Conservation (phyloP, 2,329 filamentous ascomycete species). For the Epichloe coenophiala region DNA sequence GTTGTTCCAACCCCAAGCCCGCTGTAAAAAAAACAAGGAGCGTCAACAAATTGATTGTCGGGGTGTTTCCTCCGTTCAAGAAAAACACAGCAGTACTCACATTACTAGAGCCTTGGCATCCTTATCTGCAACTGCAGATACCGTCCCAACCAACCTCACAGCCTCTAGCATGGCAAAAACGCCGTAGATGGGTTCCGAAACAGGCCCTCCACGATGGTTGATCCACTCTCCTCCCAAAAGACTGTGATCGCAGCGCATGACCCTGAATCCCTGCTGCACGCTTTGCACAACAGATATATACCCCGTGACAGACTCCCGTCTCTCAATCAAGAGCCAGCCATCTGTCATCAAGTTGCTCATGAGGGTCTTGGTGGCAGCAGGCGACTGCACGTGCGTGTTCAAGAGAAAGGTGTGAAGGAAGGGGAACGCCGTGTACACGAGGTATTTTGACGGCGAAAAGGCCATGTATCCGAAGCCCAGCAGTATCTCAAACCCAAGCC, state of each 20-base stretch:
- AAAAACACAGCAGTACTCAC: conserved; percentile 36
- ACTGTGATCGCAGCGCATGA: conserved; percentile 88
- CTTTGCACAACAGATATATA: conserved; percentile 87
- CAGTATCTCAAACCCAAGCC: conserved; percentile 57
- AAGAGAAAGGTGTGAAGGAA: conserved; percentile 55
- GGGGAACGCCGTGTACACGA: conserved; percentile 57
- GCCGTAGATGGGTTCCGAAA: conserved; percentile 81
- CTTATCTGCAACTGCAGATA: conserved; percentile 40
- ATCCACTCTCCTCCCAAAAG: conserved; percentile 88
- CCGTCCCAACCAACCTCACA: conserved; percentile 61
- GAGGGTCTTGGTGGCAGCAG: conserved; percentile 43
- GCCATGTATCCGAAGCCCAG: conserved; percentile 52
- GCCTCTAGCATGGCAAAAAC: conserved; percentile 96
- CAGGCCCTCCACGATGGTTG: conserved; percentile 34
- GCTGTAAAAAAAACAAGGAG: conserved; percentile 29
- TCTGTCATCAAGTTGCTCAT: conserved; percentile 52
- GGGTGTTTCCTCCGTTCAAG: neutral
- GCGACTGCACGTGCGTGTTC: conserved; percentile 61
- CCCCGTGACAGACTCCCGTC: conserved; percentile 76
- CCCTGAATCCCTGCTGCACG: conserved; percentile 53
- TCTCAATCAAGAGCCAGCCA: conserved; percentile 65
- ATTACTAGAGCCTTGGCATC: conserved; percentile 73
- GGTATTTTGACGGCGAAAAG: conserved; percentile 53
- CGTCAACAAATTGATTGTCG: neutral
- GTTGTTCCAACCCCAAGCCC: conserved; percentile 89